A percentile compares a stretch with the other conserved stretches of the same genome.
Evolutionary conservation across 1,284 basidiomycete species (phyloP).

Genomic region (Papiliotrema fonsecae): DNA sequence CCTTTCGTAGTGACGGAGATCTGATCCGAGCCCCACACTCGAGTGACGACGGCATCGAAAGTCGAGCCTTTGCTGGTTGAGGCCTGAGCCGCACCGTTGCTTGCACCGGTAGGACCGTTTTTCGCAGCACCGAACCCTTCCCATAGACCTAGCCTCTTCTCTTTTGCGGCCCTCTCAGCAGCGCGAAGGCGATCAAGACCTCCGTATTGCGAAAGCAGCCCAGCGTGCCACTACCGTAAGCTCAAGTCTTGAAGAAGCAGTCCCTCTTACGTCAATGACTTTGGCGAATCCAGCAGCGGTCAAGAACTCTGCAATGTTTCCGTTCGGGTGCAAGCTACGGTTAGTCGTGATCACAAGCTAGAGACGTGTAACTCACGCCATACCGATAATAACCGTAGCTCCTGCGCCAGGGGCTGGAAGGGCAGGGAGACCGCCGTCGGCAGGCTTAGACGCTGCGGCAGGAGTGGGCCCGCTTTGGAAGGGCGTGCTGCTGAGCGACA

Average conservation of each 20-base stretch:
- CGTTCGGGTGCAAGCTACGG: slow-evolving; percentile 72
- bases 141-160: slow-evolving; percentile 74
- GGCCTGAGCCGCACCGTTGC: slow-evolving; percentile 12
- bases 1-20: slow-evolving; percentile 75
- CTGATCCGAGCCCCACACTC: slow-evolving; percentile 91
- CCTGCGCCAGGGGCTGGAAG: slow-evolving; percentile 43
- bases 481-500: slow-evolving; percentile 66
- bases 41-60: slow-evolving; percentile 79
- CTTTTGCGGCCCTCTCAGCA: slow-evolving; percentile 79
- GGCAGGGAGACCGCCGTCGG: slow-evolving; percentile 20
- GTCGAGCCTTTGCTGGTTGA: slow-evolving; percentile 52
- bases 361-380: slow-evolving; percentile 51
- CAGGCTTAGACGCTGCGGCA: slow-evolving; percentile 53
- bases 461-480: slow-evolving; percentile 61
- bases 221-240: slow-evolving; percentile 73
- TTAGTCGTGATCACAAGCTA: background rate
- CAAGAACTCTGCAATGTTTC: slow-evolving; percentile 89
- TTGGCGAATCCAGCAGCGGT: slow-evolving; percentile 80
- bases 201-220: slow-evolving; percentile 74
- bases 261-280: slow-evolving; percentile 62
- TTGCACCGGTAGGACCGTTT: slow-evolving; percentile 16
- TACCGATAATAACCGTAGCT: slow-evolving; percentile 83
- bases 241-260: slow-evolving; percentile 3
- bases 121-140: slow-evolving; percentile 54
- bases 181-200: slow-evolving; percentile 80